A percentile compares a stretch with the other conserved stretches of the same genome.
These are phyloP conservation scores for Pleurotus djamor DNA, from an alignment of 768 basidiomycete species.

Conservation along the genomic window DNA sequence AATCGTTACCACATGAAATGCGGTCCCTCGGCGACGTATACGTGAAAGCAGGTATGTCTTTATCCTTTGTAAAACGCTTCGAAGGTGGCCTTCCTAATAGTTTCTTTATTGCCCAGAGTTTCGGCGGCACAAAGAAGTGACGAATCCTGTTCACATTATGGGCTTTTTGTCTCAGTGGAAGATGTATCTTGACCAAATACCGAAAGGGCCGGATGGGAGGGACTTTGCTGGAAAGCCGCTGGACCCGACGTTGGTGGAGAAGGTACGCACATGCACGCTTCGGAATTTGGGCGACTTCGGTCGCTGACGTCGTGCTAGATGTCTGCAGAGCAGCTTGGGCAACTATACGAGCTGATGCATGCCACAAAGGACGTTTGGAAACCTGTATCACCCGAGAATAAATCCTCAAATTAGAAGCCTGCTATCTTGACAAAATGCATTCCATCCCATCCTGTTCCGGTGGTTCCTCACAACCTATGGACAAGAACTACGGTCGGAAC, in stretches of 20 bases:
- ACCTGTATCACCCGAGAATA: conserved; percentile 31
- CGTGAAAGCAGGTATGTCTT: conserved; percentile 66
- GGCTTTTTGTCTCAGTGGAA: conserved; percentile 98
- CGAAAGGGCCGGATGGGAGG: conserved; percentile 38
- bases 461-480: no score
- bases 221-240: conserved; percentile 64
- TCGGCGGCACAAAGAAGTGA: conserved; percentile 71
- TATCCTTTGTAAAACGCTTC: background rate
- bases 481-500: no score
- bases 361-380: conserved; percentile 90
- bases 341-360: conserved; percentile 94
- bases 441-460: no score
- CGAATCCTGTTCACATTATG: conserved; percentile 89
- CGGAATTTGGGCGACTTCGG: background rate
- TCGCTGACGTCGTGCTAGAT: conserved; percentile 47
- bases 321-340: conserved; percentile 88
- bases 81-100: background rate
- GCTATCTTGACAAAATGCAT: no score
- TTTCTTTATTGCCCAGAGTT: conserved; percentile 60
- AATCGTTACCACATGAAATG: conserved; percentile 72
- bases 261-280: conserved; percentile 41
- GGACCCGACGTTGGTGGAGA: conserved; percentile 72
- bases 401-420: background rate
- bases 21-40: conserved; percentile 84
- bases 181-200: conserved; percentile 77